Evolutionary conservation across 2,329 filamentous ascomycete species (phyloP), one percentile per base, ranked within the genome.

Genomic region (Nigrospora sphaerica): DNA sequence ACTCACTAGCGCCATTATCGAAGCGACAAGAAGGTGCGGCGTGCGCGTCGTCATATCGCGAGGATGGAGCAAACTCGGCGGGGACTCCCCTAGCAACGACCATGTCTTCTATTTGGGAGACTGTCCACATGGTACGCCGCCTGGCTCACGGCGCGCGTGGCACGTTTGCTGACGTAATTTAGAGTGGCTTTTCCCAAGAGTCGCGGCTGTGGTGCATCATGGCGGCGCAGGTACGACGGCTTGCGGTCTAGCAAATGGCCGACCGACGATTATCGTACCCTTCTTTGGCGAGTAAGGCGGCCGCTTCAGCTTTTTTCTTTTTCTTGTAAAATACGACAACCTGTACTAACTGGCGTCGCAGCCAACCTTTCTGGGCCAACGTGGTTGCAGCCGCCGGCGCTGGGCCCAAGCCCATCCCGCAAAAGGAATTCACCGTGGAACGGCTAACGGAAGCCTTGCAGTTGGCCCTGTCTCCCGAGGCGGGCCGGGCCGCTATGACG

Each of bases 221-320:
- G 81, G 81, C 7, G 81, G 81, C 14, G 81, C 81, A 2, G 81
- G 81, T 3, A 85, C 81, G 0, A 83, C 80, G 1, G 81, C 81
- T 2, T 80, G 79, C 16, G 80, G 80, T 1, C 67, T 85, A 10
- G 77, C 77, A 45, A 75, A 71, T 42, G 81, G 73, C 1, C 73
- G 71, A 39, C 81, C 81, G 0, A 83, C 81, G 1, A 77, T 83
- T 59, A 77, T 85, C 18, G 77, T 85, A 0, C 81, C 81, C 0
- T 85, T 85, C 63, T 85, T 85, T 50, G 81, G 81, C 10, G 81
- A 80, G 45, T 62, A 61, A 19, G 44, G 16, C 19, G 19, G 7
- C 19, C 19, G 7, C 19, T n/a, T n/a, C n/a, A n/a, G n/a, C n/a
- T n/a, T n/a, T n/a, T n/a, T n/a, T n/a, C n/a, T n/a, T n/a, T n/a